phyloP scores from a whole-genome alignment of 2,329 filamentous ascomycete species.

The Ambrosiella beaveri region DNA sequence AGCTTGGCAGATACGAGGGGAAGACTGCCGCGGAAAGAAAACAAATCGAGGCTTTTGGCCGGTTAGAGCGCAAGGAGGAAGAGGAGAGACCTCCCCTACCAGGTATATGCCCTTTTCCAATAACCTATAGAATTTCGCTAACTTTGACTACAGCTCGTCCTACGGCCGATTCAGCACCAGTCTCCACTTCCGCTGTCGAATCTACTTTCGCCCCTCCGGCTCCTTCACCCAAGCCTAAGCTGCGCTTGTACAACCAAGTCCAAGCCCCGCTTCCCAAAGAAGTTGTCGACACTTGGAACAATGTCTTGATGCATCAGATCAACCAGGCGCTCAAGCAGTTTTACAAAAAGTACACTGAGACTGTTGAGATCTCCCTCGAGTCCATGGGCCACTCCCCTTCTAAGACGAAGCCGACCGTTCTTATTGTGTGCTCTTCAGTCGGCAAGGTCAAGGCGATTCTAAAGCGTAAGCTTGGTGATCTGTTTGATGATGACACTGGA shows the following conservation, averaged over 20 bases:
- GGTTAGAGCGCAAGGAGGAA: not conserved
- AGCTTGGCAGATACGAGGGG: slow-evolving; percentile 4
- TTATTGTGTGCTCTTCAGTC: slow-evolving; percentile 62
- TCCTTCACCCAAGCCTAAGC: slow-evolving; percentile 21
- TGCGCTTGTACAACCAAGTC: slow-evolving; percentile 43
- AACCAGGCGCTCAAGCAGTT: slow-evolving; percentile 54
- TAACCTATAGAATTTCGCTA: not conserved
- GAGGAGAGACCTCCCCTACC: slow-evolving; percentile 5
- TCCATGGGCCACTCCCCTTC: slow-evolving; percentile 53
- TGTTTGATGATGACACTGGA: slow-evolving; percentile 42
- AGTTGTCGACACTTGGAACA: slow-evolving; percentile 55
- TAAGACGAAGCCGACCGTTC: slow-evolving; percentile 51
- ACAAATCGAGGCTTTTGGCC: slow-evolving; percentile 12
- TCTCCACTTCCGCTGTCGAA: not conserved
- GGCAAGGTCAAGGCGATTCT: slow-evolving; percentile 54
- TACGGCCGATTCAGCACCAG: not conserved
- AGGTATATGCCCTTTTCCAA: slow-evolving; percentile 1
- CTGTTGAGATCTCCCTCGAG: slow-evolving; percentile 61
- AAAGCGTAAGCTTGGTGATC: slow-evolving; percentile 45
- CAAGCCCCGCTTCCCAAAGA: slow-evolving; percentile 41
- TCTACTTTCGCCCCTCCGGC: not conserved
- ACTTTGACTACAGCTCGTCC: slow-evolving; percentile 2
- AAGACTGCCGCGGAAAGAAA: slow-evolving; percentile 8
- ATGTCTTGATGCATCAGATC: slow-evolving; percentile 52
- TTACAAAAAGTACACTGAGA: slow-evolving; percentile 56